Conservation (phyloP, 1,284 basidiomycete species). For the Austroboletus niveus region DNA sequence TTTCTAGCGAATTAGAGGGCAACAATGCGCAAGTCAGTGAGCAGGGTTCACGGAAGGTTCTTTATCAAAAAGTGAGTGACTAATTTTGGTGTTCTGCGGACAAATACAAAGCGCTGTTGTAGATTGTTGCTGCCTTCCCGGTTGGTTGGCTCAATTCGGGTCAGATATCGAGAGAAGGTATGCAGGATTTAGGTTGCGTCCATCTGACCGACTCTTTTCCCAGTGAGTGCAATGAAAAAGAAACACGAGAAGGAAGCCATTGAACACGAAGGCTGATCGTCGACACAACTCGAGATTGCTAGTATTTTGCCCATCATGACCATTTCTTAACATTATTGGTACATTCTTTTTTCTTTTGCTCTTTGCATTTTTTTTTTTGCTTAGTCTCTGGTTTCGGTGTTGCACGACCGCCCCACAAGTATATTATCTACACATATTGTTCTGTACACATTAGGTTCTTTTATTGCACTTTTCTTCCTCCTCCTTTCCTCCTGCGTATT, state of each 20-base stretch:
- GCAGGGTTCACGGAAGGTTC: slow-evolving; percentile 69
- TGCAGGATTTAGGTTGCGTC: slow-evolving; percentile 6
- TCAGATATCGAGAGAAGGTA: slow-evolving; percentile 57
- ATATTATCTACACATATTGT: slow-evolving; percentile 21
- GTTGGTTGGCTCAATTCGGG: slow-evolving; percentile 43
- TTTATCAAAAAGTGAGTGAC: slow-evolving; percentile 67
- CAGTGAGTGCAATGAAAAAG: slow-evolving; percentile 81
- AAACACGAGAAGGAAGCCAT: slow-evolving; percentile 62
- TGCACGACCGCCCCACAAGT: slow-evolving; percentile 1
- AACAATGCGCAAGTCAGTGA: slow-evolving; percentile 71
- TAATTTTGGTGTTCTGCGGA: background rate
- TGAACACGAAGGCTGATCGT: slow-evolving; percentile 44
- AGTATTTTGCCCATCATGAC: background rate
- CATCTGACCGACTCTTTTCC: background rate
- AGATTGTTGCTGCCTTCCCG: slow-evolving; percentile 74
- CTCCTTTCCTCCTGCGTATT: background rate
- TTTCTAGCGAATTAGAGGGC: slow-evolving; percentile 57
- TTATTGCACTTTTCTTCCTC: slow-evolving; percentile 5
- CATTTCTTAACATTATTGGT: slow-evolving; percentile 24
- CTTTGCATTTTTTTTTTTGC: background rate
- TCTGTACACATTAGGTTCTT: slow-evolving; percentile 17
- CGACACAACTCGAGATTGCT: background rate
- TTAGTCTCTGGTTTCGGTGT: background rate
- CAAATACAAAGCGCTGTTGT: background rate
- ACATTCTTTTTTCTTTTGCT: slow-evolving; percentile 2